A percentile compares a stretch with the other conserved stretches of the same genome.
Conservation (phyloP, 805 yeast genomes). For the Candida morakotiae region DNA sequence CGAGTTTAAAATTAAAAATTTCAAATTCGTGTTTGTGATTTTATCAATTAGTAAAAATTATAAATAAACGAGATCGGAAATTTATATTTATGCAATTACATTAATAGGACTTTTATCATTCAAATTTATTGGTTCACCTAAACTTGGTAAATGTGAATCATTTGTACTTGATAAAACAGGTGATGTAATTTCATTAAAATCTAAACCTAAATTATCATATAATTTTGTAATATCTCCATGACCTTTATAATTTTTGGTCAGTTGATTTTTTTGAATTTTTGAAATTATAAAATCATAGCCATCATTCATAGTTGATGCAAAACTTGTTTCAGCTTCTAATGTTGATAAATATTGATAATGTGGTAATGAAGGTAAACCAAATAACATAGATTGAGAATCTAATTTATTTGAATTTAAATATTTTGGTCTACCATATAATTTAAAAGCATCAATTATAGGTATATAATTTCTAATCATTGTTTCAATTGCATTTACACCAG, state of each 20-base stretch:
- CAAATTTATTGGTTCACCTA: constrained; percentile 8
- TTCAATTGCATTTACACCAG: constrained; percentile 68
- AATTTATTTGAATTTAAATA: constrained; percentile 70
- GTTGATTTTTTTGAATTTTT: constrained; percentile 5
- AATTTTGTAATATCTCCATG: constrained; percentile 31
- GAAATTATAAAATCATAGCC: constrained; percentile 11
- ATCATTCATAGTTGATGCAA: constrained; percentile 11
- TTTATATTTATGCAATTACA: not conserved
- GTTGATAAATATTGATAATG: constrained; percentile 51
- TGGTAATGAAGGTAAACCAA: constrained; percentile 74
- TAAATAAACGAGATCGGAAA: constrained; percentile 1
- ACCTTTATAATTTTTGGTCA: constrained; percentile 24
- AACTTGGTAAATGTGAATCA: constrained; percentile 1
- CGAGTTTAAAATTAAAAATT: too few species aligned
- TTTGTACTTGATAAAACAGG: constrained; percentile 2
- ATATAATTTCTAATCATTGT: constrained; percentile 67
- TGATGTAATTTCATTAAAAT: constrained; percentile 5
- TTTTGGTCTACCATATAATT: constrained; percentile 70
- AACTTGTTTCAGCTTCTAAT: constrained; percentile 16
- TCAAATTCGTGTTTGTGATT: not conserved
- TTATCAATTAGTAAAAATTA: not conserved
- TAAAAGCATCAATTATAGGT: constrained; percentile 68
- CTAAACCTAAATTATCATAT: constrained; percentile 17
- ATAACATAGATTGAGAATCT: constrained; percentile 61
- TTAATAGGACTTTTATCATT: constrained; percentile 1